Evolutionary conservation across 345 rosid genomes (phyloP).

Genomic region (Nephelium lappaceum): DNA sequence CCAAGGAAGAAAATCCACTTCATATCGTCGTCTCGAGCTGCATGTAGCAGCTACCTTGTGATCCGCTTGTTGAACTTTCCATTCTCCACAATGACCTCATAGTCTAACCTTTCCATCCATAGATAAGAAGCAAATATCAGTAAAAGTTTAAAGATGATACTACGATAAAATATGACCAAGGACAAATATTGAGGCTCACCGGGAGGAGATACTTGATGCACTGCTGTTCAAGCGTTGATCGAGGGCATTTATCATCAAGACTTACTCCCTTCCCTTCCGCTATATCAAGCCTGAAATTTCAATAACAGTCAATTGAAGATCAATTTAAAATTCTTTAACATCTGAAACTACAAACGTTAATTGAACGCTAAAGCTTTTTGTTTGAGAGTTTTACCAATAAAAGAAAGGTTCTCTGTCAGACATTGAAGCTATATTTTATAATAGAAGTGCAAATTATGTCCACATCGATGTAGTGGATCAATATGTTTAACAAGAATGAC

Average conservation of each 20-base stretch:
- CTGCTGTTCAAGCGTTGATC: constrained; percentile 75
- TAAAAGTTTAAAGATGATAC: neutral
- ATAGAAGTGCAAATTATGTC: constrained; percentile 88
- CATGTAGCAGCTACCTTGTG: constrained; percentile 57
- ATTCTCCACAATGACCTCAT: constrained; percentile 71
- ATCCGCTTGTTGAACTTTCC: constrained; percentile 69
- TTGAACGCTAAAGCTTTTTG: neutral
- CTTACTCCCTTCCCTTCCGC: constrained; percentile 92
- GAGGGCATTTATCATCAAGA: constrained; percentile 65
- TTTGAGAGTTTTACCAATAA: constrained; percentile 67
- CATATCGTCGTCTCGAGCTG: constrained; percentile 45
- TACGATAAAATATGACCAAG: neutral
- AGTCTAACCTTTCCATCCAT: constrained; percentile 78
- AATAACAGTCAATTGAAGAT: constrained; percentile 13
- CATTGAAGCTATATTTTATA: constrained; percentile 71
- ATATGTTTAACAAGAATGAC: constrained; percentile 47
- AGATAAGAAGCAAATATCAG: constrained; percentile 22
- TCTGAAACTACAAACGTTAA: constrained; percentile 8
- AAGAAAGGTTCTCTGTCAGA: constrained; percentile 92
- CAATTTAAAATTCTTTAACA: constrained; percentile 15
- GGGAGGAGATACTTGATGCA: constrained; percentile 96
- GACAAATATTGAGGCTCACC: constrained; percentile 41
- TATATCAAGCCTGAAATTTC: constrained; percentile 76
- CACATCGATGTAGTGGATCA: constrained; percentile 93
- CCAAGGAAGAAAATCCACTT: constrained; percentile 97